Percentiles rank a stretch among this genome's conserved stretches.
Conservation (phyloP, 306 rosid genomes). For the Medicago ruthenica region DNA sequence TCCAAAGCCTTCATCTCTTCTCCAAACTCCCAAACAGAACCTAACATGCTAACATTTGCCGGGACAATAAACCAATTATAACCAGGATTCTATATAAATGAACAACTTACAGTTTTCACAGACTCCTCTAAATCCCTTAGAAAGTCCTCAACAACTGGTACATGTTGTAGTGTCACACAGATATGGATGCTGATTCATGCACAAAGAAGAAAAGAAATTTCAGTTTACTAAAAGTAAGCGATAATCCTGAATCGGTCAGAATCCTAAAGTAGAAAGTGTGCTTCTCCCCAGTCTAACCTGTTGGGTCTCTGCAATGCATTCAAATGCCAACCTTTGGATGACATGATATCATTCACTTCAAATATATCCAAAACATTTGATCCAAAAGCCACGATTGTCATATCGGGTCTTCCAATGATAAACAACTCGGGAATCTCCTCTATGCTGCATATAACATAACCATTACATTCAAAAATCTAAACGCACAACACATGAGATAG, state of each 20-base stretch:
- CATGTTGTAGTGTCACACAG: constrained; percentile 92
- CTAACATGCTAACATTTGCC: not conserved
- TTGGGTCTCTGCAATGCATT: constrained; percentile 96
- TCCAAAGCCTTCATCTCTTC: not conserved
- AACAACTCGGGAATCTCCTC: constrained; percentile 79
- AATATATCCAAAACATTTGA: constrained; percentile 82
- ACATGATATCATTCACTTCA: constrained; percentile 88
- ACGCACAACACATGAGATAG: constrained; percentile 13
- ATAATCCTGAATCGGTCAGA: constrained; percentile 2
- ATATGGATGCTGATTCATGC: constrained; percentile 79
- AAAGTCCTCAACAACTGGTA: constrained; percentile 70
- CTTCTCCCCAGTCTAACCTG: constrained; percentile 54
- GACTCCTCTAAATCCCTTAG: constrained; percentile 76
- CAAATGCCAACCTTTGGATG: constrained; percentile 98
- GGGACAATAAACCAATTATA: not conserved
- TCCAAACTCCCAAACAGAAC: not conserved
- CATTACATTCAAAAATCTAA: constrained; percentile 18
- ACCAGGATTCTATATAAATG: constrained; percentile 20
- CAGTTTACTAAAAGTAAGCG: constrained; percentile 37
- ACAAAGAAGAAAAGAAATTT: constrained; percentile 11
- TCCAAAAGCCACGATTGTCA: constrained; percentile 90
- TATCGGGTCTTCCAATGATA: constrained; percentile 84
- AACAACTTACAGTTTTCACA: constrained; percentile 72
- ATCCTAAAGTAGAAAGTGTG: constrained; percentile 1
- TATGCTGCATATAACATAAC: constrained; percentile 60